A percentile compares a stretch with the other conserved stretches of the same genome.
These are phyloP conservation scores for Sarocladiaceae sp. DNA, from an alignment of 2,329 filamentous ascomycete genomes.

Conservation along the genomic window DNA sequence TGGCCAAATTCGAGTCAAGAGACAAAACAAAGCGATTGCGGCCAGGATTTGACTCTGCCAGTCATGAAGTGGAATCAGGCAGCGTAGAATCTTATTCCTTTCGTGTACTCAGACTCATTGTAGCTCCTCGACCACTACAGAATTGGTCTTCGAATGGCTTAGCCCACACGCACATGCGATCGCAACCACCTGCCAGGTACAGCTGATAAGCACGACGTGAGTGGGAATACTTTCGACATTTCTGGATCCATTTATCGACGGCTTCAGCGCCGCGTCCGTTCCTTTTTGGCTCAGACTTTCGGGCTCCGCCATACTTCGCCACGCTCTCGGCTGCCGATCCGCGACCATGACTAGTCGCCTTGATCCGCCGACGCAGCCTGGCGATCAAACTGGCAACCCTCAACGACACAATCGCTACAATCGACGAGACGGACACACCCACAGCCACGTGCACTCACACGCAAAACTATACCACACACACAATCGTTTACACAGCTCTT, in stretches of 20 bases:
- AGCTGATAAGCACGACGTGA: not conserved
- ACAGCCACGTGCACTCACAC: slow-evolving; percentile 22
- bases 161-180: not conserved
- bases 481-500: slow-evolving; percentile 15
- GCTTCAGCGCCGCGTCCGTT: not conserved
- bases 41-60: not conserved
- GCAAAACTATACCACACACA: slow-evolving; percentile 15
- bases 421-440: slow-evolving; percentile 12
- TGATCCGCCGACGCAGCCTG: not conserved
- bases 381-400: not conserved
- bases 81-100: slow-evolving; percentile 1
- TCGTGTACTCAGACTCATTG: not conserved
- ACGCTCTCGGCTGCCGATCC: slow-evolving; percentile 3
- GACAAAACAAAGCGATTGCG: not conserved
- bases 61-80: not conserved
- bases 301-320: slow-evolving; percentile 7
- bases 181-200: not conserved
- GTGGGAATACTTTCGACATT: not conserved
- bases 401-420: not conserved
- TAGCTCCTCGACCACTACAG: not conserved
- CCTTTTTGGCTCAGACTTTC: not conserved
- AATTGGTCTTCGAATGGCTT: not conserved
- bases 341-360: slow-evolving; percentile 1
- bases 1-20: not conserved
- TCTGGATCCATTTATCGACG: not conserved